A percentile compares a stretch with the other conserved stretches of the same genome.
Evolutionary conservation across 495 filamentous ascomycete genomes (phyloP).

Genomic region (Neurospora intermedia): DNA sequence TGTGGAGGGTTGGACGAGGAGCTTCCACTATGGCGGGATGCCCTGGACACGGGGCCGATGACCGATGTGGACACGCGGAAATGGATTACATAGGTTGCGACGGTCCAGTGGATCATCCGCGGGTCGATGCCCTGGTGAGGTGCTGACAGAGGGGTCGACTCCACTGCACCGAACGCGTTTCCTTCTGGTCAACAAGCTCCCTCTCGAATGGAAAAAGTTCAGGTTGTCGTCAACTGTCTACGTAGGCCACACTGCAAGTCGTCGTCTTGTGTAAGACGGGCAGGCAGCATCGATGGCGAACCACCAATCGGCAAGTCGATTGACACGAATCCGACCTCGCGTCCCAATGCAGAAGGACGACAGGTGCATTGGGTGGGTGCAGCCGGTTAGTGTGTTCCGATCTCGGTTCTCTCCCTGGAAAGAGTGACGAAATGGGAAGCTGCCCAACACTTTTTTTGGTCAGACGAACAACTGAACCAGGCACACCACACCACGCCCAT

Average conservation of each 20-base stretch:
- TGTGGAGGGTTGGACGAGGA: neutral
- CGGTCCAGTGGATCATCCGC: neutral
- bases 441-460: neutral
- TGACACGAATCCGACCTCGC: neutral
- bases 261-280: neutral
- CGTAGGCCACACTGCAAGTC: neutral
- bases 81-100: neutral
- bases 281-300: neutral
- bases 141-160: neutral
- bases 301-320: neutral
- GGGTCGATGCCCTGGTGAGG: no score
- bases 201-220: no score
- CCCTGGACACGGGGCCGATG: neutral
- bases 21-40: neutral
- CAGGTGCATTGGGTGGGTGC: neutral
- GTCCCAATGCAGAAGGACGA: neutral
- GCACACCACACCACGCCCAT: neutral
- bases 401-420: neutral
- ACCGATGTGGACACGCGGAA: neutral
- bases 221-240: neutral
- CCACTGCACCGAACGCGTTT: neutral
- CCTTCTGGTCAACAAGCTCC: neutral
- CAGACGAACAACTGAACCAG: neutral
- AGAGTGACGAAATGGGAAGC: neutral
- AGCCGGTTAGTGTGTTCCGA: neutral